These are phyloP conservation scores for Cutaneotrichosporon cavernicola DNA, from an alignment of 1,284 basidiomycete species.

Conservation along the genomic window DNA sequence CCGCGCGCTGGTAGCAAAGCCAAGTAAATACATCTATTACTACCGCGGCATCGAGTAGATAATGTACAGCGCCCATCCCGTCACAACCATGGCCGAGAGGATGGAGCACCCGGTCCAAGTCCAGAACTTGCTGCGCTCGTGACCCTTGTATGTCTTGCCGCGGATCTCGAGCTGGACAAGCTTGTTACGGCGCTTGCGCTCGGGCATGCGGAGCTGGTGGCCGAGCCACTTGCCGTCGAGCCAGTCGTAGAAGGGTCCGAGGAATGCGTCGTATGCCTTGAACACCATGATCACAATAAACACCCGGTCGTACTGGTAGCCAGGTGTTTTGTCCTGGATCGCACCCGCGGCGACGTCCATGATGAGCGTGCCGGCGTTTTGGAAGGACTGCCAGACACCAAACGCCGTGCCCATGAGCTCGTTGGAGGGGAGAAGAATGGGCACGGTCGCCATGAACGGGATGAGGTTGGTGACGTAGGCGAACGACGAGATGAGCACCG, in stretches of 20 bases:
- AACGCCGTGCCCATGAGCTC: constrained; percentile 53
- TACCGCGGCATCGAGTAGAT: constrained; percentile 17
- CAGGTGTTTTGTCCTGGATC: constrained; percentile 53
- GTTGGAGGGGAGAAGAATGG: constrained; percentile 51
- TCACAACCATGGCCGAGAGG: constrained; percentile 5
- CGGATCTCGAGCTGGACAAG: constrained; percentile 23
- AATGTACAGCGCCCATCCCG: constrained; percentile 14
- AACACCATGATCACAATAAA: constrained; percentile 49
- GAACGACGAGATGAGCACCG: constrained; percentile 50
- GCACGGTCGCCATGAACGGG: constrained; percentile 53
- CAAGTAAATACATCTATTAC: background rate
- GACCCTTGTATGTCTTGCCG: constrained; percentile 20
- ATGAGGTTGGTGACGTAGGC: constrained; percentile 51
- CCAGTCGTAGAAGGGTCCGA: constrained; percentile 36
- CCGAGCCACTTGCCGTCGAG: constrained; percentile 33
- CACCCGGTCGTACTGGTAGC: constrained; percentile 41
- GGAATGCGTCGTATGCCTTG: constrained; percentile 45
- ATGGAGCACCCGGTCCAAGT: background rate
- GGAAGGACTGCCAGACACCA: constrained; percentile 54
- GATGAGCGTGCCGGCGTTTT: constrained; percentile 27
- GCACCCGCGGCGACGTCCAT: constrained; percentile 53
- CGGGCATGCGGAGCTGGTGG: constrained; percentile 33
- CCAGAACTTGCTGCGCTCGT: constrained; percentile 15
- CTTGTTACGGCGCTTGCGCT: constrained; percentile 33
- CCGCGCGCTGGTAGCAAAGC: no score